These are phyloP conservation scores for Salix caprea DNA, from an alignment of 345 rosid genomes.

Conservation along the genomic window DNA sequence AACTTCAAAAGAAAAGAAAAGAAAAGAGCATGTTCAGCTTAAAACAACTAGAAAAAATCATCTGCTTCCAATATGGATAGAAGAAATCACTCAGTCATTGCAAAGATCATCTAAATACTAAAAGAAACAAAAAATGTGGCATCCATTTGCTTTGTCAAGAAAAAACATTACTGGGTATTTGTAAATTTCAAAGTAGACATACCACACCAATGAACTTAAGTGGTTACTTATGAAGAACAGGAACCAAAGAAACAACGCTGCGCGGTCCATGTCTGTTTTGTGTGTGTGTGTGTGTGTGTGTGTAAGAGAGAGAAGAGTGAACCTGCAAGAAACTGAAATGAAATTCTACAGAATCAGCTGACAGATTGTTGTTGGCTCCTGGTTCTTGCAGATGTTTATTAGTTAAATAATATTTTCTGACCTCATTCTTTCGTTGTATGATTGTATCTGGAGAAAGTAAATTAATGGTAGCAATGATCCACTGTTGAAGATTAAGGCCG, in stretches of 20 bases:
- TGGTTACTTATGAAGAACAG: background rate
- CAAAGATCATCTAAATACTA: background rate
- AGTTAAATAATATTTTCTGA: no score
- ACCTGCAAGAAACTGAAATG: background rate
- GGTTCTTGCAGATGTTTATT: no score
- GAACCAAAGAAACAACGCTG: background rate
- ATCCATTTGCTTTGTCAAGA: background rate
- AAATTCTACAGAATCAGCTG: background rate
- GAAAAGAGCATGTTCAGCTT: background rate
- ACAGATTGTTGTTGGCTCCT: no score
- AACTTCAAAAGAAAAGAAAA: background rate
- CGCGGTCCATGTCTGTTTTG: no score
- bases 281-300: background rate
- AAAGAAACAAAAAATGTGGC: background rate
- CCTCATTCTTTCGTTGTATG: no score
- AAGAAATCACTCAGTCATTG: background rate
- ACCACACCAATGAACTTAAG: no score
- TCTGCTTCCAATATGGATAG: background rate
- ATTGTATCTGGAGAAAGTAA: no score
- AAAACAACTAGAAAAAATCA: background rate
- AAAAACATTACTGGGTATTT: background rate
- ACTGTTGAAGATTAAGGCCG: no score
- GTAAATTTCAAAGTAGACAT: background rate
- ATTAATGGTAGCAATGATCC: no score
- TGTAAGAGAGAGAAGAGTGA: background rate